Evolutionary conservation across 805 yeast species (phyloP), one percentile per base, ranked within the genome.

Genomic region (Myxozyma kluyveri): DNA sequence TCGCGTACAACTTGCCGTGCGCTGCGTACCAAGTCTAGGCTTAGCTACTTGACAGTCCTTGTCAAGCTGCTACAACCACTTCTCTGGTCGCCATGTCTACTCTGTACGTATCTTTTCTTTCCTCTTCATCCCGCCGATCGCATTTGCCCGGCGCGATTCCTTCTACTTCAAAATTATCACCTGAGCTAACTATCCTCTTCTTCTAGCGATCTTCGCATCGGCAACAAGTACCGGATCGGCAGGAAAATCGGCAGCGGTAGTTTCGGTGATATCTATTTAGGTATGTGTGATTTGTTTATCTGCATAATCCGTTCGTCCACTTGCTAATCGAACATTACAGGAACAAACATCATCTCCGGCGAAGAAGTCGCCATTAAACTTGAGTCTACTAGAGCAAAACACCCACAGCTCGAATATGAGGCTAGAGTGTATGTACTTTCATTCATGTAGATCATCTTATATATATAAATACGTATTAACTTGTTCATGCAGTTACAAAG

Each of bases 311-410:
- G 35, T 12, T 26, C 43, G 12, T 29, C 33, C 9, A 29, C 33
- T 23, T 12, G 12, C 43, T 21, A 19, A 22, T 38, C 4, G 10
- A 4, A 3, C 17, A 27, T n/a, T 39, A 4, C 46, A 57, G 87
- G 96, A 10, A 88, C 96, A 23, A 93, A 91, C 72, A 82, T 93
- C 69, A 88, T 91, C 44, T 86, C 95, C 38, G 97, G 98, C 38
- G 98, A 93, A 70, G 96, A 91, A 69, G 97, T 93, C 48, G 99
- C 98, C 61, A 91, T 91, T 75, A 91, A 91, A 69, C 76, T 91
- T 57, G 99, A 91, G 68, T 84, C 86, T 59, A 81, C 86, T 48
- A 77, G 84, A 52, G 96, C 98, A 1, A 87, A 88, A 66, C 98
- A 93, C 68, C 98, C 99, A 1, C 99, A 91, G 72, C 77, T 91